Conservation (phyloP, 257 asterid genomes). For the Fraxinus quadrangulata region DNA sequence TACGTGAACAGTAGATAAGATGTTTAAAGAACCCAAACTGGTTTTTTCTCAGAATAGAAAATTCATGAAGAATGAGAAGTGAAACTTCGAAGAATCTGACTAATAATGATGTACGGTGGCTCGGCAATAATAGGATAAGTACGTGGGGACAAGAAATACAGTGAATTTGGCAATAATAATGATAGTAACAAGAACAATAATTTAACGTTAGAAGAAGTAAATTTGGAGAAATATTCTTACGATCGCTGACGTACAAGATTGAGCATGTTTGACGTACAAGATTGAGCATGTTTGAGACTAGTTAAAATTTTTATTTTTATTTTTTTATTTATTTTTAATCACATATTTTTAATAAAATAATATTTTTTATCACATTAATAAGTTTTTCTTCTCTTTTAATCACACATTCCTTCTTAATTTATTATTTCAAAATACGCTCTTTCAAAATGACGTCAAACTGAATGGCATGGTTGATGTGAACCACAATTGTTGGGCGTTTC, state of each 20-base stretch:
- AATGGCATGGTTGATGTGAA: conserved; percentile 26
- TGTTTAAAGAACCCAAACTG: conserved; percentile 11
- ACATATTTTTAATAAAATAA: too few species aligned
- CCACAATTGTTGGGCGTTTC: conserved; percentile 20
- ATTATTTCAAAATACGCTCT: too few species aligned
- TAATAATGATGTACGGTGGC: conserved; percentile 38
- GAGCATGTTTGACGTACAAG: too few species aligned
- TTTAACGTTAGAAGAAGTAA: conserved; percentile 11
- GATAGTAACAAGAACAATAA: background rate
- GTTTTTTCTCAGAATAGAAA: conserved; percentile 19
- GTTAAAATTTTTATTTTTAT: too few species aligned
- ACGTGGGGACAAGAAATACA: conserved; percentile 16
- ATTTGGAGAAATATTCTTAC: conserved; percentile 13
- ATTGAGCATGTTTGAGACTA: too few species aligned
- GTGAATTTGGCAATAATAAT: conserved; percentile 9
- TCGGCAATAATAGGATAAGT: conserved; percentile 9
- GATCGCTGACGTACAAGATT: conserved; percentile 24
- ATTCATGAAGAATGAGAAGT: conserved; percentile 24
- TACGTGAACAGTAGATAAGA: background rate
- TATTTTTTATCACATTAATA: too few species aligned
- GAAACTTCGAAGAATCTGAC: conserved; percentile 40
- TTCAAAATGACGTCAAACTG: too few species aligned
- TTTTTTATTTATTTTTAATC: too few species aligned
- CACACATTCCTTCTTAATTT: too few species aligned
- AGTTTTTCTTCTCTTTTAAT: too few species aligned